Conservation (phyloP, 108 stramenopile species). For the Pseudonitzschia delicatissima region DNA sequence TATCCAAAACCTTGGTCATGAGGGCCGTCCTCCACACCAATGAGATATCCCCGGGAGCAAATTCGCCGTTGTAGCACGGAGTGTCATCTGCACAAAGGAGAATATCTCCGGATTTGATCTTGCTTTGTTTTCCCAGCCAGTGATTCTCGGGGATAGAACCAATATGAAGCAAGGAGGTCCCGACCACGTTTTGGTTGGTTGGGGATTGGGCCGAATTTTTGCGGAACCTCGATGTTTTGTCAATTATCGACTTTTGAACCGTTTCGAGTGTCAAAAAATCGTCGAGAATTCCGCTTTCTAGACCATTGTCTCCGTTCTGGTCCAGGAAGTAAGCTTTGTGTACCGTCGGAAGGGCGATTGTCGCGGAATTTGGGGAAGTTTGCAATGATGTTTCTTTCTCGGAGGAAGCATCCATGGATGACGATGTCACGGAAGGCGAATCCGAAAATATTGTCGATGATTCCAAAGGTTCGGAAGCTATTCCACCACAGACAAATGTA, state of each 20-base stretch:
- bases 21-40: background rate
- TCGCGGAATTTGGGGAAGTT: background rate
- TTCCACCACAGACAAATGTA: background rate
- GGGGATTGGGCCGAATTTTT: background rate
- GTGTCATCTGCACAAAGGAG: background rate
- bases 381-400: background rate
- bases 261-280: background rate
- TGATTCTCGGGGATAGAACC: background rate
- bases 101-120: background rate
- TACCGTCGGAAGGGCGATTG: background rate
- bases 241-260: background rate
- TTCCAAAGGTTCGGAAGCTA: background rate
- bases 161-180: background rate
- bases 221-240: background rate
- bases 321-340: background rate
- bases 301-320: background rate
- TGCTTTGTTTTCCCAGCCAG: background rate
- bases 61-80: background rate
- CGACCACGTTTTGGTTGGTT: background rate
- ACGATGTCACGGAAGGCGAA: background rate
- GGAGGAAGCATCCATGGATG: background rate
- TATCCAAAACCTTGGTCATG: background rate
- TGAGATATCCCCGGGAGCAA: background rate
- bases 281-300: background rate
- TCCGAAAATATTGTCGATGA: background rate